Conservation (phyloP, 2,329 filamentous ascomycete species). For the Sporothrix curviconia region DNA sequence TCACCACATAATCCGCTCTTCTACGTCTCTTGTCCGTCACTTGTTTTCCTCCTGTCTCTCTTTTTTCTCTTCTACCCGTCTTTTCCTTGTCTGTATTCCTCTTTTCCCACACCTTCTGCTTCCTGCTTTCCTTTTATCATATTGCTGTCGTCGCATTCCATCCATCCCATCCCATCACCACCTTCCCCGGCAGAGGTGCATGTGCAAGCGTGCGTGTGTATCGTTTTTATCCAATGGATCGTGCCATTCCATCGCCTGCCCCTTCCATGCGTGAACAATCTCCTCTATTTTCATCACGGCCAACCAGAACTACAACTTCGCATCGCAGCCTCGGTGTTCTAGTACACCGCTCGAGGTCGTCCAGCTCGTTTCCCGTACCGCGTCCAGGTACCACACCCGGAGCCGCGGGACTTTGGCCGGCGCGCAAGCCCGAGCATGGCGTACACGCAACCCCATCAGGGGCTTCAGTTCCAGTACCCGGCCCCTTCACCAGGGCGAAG, state of each 20-base stretch:
- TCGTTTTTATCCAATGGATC: slow-evolving; percentile 29
- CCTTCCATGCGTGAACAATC: slow-evolving; percentile 34
- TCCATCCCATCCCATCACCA: background rate
- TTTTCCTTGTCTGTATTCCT: background rate
- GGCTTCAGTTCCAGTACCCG: slow-evolving; percentile 18
- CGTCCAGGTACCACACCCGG: slow-evolving; percentile 33
- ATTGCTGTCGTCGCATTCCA: background rate
- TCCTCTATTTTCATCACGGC: slow-evolving; percentile 38
- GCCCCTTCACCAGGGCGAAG: slow-evolving; percentile 1
- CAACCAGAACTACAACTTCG: slow-evolving; percentile 37
- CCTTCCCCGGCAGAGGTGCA: background rate
- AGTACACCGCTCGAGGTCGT: slow-evolving; percentile 24
- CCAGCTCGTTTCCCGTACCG: slow-evolving; percentile 31
- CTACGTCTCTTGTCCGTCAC: too few relatives aligned
- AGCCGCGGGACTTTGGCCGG: slow-evolving; percentile 25
- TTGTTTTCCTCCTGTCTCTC: background rate
- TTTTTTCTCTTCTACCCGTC: background rate
- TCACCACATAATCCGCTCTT: too few relatives aligned
- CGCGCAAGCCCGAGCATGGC: slow-evolving; percentile 26
- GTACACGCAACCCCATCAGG: slow-evolving; percentile 24
- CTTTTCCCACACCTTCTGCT: background rate
- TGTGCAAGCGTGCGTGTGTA: background rate
- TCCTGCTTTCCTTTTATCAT: background rate
- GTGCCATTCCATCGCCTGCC: slow-evolving; percentile 38
- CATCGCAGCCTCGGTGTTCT: slow-evolving; percentile 24